Percentiles rank a stretch among this genome's conserved stretches.
Evolutionary conservation across 805 yeast species (phyloP).

Genomic region (Maudiozyma saulgeensis): DNA sequence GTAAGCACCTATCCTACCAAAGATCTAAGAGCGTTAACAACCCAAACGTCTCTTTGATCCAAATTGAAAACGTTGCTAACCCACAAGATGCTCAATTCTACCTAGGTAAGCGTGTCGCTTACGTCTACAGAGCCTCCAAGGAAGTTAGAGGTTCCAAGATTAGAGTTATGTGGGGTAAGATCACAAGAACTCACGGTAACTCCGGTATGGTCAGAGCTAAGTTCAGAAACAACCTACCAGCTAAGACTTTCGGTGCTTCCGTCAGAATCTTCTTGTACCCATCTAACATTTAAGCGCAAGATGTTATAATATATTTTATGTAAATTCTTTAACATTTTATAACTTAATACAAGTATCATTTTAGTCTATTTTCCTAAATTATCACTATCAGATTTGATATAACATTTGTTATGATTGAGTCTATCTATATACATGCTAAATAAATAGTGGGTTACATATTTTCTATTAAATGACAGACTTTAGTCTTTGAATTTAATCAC

Average conservation of each 20-base stretch:
- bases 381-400: no score
- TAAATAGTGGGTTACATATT: no score
- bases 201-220: slow-evolving; percentile 96
- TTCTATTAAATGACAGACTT: no score
- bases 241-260: slow-evolving; percentile 99
- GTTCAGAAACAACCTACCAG: slow-evolving; percentile 98
- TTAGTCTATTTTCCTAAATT: neutral
- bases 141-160: slow-evolving; percentile 98
- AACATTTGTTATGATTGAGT: no score
- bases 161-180: slow-evolving; percentile 99
- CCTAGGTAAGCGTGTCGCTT: slow-evolving; percentile 99
- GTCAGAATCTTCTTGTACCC: slow-evolving; percentile 99
- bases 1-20: slow-evolving; percentile 99
- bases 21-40: slow-evolving; percentile 97
- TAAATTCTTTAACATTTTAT: slow-evolving; percentile 3
- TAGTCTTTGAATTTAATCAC: no score
- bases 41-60: slow-evolving; percentile 95
- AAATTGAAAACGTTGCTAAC: slow-evolving; percentile 90
- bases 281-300: slow-evolving; percentile 78
- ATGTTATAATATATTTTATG: slow-evolving; percentile 6
- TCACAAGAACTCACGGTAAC: slow-evolving; percentile 98
- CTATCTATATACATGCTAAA: no score
- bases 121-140: slow-evolving; percentile 97
- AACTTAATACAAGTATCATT: slow-evolving; percentile 1
- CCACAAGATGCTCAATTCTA: slow-evolving; percentile 96